Base-by-base conservation (phyloP, 2,329 filamentous ascomycete species). In the Trematosphaeria pertusa region DNA sequence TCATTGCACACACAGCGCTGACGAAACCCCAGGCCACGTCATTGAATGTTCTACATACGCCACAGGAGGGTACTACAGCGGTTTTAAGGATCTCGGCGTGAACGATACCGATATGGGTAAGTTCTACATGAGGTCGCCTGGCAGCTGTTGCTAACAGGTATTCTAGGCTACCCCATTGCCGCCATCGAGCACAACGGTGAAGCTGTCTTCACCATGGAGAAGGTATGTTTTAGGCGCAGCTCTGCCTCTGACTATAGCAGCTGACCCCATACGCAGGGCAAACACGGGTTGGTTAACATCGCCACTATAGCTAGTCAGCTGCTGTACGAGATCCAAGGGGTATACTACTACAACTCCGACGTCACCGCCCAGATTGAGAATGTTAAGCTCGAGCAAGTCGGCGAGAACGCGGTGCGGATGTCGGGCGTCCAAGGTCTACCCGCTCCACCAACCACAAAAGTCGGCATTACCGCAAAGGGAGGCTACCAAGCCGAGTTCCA, bases 161-260 rank as follows among this genome's bases (percentile, higher is more conserved):
- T n/a, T n/a, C n/a, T n/a, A n/a, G n/a, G n/a, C n/a, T 76, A 75
- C 26, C 76, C 75, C 1, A 77, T 81, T 44, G 76, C 73, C 1
- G 77, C 80, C n/a, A 69, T 81, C 17, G 67, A 60, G 2, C 46
- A 33, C 0, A 71, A 74, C 47, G 78, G 78, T 0, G 65, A 64
- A 3, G 75, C 68, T n/a, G 59, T 77, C 22, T 72, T 62, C 19
- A 48, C 48, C 4, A 67, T 64, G 49, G 58, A 64, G 28, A 55
- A 56, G 43, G 47, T 48, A 30, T 20, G 15, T 12, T 14, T 11
- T 26, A 7, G 11, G 3, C 4, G n/a, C 22, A 7, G 33, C 11
- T 12, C 17, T 12, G 14, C 19, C 2, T 2, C 15, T 38, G 4
- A 2, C 19, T 12, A 17, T 6, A 1, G 14, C n/a, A 26, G 14